Evolutionary conservation across 2,329 filamentous ascomycete species (phyloP).

Genomic region (Neonectria sp.): DNA sequence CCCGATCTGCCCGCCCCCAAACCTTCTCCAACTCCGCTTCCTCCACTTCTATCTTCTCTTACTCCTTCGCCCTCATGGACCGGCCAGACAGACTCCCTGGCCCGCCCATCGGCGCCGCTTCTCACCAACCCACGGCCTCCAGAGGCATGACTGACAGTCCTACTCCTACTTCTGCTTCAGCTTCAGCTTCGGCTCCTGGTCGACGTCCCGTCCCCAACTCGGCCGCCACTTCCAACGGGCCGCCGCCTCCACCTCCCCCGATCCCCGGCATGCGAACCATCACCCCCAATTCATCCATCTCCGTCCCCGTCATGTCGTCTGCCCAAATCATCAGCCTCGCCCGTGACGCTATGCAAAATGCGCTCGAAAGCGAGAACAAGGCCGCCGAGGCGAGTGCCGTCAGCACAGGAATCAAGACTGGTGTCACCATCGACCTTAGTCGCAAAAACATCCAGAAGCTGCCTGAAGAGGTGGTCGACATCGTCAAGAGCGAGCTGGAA

Average conservation of each 20-base stretch:
- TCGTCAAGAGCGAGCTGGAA: slow-evolving; percentile 82
- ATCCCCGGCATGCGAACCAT: slow-evolving; percentile 65
- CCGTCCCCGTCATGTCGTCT: slow-evolving; percentile 69
- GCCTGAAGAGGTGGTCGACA: slow-evolving; percentile 81
- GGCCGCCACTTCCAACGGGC: slow-evolving; percentile 57
- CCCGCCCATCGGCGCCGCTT: slow-evolving; percentile 39
- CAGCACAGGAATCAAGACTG: slow-evolving; percentile 74
- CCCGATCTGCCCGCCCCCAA: slow-evolving; percentile 34
- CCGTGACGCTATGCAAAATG: slow-evolving; percentile 76
- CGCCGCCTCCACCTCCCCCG: slow-evolving; percentile 60
- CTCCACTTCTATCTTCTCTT: slow-evolving; percentile 8
- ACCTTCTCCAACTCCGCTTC: slow-evolving; percentile 39
- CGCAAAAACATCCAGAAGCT: slow-evolving; percentile 80
- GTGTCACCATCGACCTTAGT: slow-evolving; percentile 84
- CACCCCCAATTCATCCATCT: slow-evolving; percentile 63
- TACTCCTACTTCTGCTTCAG: slow-evolving; percentile 38
- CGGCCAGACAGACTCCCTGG: slow-evolving; percentile 52
- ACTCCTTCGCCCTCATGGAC: slow-evolving; percentile 50
- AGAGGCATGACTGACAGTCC: slow-evolving; percentile 60
- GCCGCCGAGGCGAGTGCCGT: slow-evolving; percentile 72
- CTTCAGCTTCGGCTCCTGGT: slow-evolving; percentile 42
- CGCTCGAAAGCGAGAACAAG: slow-evolving; percentile 77
- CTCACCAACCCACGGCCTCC: slow-evolving; percentile 46
- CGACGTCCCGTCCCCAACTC: slow-evolving; percentile 58
- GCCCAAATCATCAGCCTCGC: slow-evolving; percentile 76